Evolutionary conservation across 306 rosid species (phyloP), one percentile per base, ranked within the genome.

Genomic region (Spatholobus suberectus): DNA sequence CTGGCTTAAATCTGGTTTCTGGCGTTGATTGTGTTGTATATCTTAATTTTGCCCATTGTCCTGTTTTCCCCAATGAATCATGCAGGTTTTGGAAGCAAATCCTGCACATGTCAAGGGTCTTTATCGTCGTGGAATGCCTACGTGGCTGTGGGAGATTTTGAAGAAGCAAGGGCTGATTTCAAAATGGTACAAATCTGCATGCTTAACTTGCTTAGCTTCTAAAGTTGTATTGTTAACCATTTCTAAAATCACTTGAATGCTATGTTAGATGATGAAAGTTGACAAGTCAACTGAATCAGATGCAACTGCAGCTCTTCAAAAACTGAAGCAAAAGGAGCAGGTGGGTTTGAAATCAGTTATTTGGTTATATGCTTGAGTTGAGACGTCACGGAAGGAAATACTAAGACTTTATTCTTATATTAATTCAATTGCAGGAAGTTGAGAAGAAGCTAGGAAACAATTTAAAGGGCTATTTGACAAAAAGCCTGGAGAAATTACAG

Each of bases 101-200:
- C 99, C 94, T 61, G 94, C 93, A 26, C 91, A 96, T 78, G 91
- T 85, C 73, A 96, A 96, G 89, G 97, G 94, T 83, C 90, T 96
- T n/a, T 96, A 93, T 85, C 96, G 99, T 46, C 98, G 99, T 66
- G 99, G 98, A 79, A 94, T 94, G 97, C 98, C 75, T 92, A 91
- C 90, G 86, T 94, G 97, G 80, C 86, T 58, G 90, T 75, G 1
- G 98, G 97, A 78, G 97, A 96, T 81, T 94, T 96, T 10, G 96
- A 96, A 79, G 99, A 96, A 85, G 99, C 99, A 71, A 90, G 82
- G 77, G 78, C 20, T 35, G 99, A 96, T 86, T 94, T 96, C 83
- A 82, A 89, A 57, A 96, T 65, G 96, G 99, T 96, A 87, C 6
- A 57, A 29, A 67, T 71, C 23, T 70, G 73, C 27, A 2, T 77